Percentiles rank a stretch among this genome's conserved stretches.
Conservation (phyloP, 345 rosid genomes). For the Tarenaya hassleriana region DNA sequence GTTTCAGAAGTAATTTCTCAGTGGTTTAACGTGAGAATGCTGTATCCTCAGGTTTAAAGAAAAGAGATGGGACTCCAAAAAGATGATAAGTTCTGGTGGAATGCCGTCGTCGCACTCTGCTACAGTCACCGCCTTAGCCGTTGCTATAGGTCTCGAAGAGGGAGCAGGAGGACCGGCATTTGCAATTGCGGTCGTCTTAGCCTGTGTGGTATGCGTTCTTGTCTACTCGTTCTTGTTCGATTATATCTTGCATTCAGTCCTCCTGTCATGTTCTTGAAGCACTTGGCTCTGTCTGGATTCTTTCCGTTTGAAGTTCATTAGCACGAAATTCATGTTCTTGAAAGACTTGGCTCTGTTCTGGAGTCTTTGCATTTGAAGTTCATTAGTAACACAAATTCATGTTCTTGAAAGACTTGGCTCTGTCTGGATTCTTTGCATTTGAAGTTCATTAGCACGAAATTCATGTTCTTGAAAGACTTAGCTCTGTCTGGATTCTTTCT, state of each 20-base stretch:
- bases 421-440: too few relatives aligned
- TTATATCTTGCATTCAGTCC: not conserved
- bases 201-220: slow-evolving; percentile 63
- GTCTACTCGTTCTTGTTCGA: not conserved
- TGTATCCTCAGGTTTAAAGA: slow-evolving; percentile 93
- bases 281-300: too few relatives aligned
- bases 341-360: too few relatives aligned
- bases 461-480: too few relatives aligned
- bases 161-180: slow-evolving; percentile 73
- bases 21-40: slow-evolving; percentile 31
- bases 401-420: too few relatives aligned
- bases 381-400: not conserved
- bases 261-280: not conserved
- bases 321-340: not conserved
- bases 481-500: too few relatives aligned
- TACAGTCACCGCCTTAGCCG: slow-evolving; percentile 83
- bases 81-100: slow-evolving; percentile 83
- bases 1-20: slow-evolving; percentile 22
- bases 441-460: not conserved
- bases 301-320: not conserved
- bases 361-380: too few relatives aligned
- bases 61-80: slow-evolving; percentile 89
- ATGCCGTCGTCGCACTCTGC: slow-evolving; percentile 99
- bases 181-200: slow-evolving; percentile 77
- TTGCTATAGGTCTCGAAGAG: slow-evolving; percentile 73